A percentile compares a stretch with the other conserved stretches of the same genome.
These are phyloP conservation scores for Cystofilobasidium bisporidii DNA, from an alignment of 768 basidiomycete species.

Conservation along the genomic window DNA sequence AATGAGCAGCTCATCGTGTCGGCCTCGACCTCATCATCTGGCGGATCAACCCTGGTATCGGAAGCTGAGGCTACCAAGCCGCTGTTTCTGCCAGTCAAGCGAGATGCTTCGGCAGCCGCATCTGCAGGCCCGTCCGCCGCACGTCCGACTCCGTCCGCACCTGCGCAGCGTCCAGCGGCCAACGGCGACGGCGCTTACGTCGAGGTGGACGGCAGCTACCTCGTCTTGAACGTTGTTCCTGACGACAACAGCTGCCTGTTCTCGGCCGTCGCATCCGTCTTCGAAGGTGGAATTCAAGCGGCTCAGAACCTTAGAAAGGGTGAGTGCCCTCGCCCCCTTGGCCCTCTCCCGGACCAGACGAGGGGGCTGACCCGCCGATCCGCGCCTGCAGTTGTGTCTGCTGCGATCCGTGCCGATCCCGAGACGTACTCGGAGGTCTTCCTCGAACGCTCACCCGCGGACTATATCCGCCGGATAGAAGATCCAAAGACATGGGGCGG, in stretches of 20 bases:
- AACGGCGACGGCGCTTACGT: conserved; percentile 11
- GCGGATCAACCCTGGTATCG: neutral
- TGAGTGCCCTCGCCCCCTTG: conserved; percentile 36
- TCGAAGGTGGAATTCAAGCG: conserved; percentile 65
- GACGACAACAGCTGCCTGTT: conserved; percentile 97
- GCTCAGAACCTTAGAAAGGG: conserved; percentile 64
- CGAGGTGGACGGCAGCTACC: conserved; percentile 7
- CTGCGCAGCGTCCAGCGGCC: neutral
- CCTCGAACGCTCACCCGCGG: conserved; percentile 62
- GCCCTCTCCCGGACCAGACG: neutral
- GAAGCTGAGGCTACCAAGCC: neutral
- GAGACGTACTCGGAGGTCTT: conserved; percentile 73
- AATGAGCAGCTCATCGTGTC: conserved; percentile 85
- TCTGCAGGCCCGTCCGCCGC: neutral
- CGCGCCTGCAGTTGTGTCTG: conserved; percentile 58
- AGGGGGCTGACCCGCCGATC: too few species aligned
- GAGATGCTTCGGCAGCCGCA: neutral
- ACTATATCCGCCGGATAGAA: conserved; percentile 72
- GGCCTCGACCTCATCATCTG: conserved; percentile 18
- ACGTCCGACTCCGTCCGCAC: neutral
- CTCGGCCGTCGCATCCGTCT: conserved; percentile 71
- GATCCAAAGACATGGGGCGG: conserved; percentile 84
- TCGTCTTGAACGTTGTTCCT: conserved; percentile 19
- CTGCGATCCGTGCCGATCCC: conserved; percentile 63
- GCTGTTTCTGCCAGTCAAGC: neutral